phyloP scores from a whole-genome alignment of 306 rosid genomes.

The Vigna mungo region DNA sequence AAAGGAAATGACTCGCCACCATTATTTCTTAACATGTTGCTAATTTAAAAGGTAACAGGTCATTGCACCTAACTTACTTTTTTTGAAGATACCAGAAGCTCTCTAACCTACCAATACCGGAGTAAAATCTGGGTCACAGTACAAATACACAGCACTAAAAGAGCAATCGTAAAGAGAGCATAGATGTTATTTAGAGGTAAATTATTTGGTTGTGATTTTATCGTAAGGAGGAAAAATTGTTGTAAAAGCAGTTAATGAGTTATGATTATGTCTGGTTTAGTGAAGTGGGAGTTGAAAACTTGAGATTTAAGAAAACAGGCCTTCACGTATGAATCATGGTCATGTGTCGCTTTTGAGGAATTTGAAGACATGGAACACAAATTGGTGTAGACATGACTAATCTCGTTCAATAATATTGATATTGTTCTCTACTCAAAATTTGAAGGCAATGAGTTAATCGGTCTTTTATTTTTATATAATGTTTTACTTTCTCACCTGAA shows the following conservation, averaged over 20 bases:
- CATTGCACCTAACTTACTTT: slow-evolving; percentile 40
- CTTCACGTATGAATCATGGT: slow-evolving; percentile 42
- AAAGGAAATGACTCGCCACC: slow-evolving; percentile 47
- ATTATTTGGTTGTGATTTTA: slow-evolving; percentile 13
- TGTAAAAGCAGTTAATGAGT: slow-evolving; percentile 47
- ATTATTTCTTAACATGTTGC: not conserved
- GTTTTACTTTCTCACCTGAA: too few relatives aligned
- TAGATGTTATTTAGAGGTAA: not conserved
- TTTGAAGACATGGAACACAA: slow-evolving; percentile 23
- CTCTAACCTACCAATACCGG: slow-evolving; percentile 16
- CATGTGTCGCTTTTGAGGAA: slow-evolving; percentile 37
- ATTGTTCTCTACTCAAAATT: too few relatives aligned
- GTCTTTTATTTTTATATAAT: too few relatives aligned
- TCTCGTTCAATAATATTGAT: too few relatives aligned
- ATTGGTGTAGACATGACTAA: slow-evolving; percentile 41
- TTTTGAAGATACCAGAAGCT: slow-evolving; percentile 9
- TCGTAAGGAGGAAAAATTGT: not conserved
- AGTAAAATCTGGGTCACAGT: not conserved
- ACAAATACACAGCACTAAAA: not conserved
- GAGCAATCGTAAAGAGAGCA: not conserved
- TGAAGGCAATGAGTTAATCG: too few relatives aligned
- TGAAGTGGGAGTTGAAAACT: slow-evolving; percentile 48
- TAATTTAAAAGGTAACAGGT: slow-evolving; percentile 45
- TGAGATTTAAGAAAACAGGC: slow-evolving; percentile 40
- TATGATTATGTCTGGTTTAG: slow-evolving; percentile 53